phyloP scores from a whole-genome alignment of 2,329 filamentous ascomycete genomes.

The Ceratocystis huliohia region DNA sequence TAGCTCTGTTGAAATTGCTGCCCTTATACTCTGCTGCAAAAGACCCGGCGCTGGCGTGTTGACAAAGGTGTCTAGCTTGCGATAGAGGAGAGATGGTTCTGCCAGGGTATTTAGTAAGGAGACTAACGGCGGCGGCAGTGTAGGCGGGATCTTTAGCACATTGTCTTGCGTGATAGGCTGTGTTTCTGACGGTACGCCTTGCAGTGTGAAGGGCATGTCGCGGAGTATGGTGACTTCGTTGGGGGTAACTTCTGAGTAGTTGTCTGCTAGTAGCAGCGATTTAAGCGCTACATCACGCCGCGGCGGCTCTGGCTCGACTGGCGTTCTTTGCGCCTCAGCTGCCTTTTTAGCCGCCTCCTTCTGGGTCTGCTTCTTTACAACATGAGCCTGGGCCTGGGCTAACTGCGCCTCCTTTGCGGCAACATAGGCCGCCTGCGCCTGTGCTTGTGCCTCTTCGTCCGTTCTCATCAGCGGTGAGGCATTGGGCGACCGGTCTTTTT shows the following conservation, averaged over 20 bases:
- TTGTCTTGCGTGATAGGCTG: slow-evolving; percentile 60
- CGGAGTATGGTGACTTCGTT: slow-evolving; percentile 55
- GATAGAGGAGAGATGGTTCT: slow-evolving; percentile 87
- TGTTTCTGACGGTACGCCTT: slow-evolving; percentile 79
- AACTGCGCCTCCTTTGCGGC: slow-evolving; percentile 32
- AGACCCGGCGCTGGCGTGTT: slow-evolving; percentile 70
- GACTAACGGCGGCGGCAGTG: slow-evolving; percentile 70
- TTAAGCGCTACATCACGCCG: slow-evolving; percentile 44
- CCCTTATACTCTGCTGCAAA: slow-evolving; percentile 81
- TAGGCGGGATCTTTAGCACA: slow-evolving; percentile 61
- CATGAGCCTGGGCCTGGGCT: slow-evolving; percentile 22
- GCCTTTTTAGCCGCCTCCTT: slow-evolving; percentile 28
- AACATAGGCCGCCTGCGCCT: slow-evolving; percentile 27
- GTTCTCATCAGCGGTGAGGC: slow-evolving; percentile 29
- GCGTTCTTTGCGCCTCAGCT: slow-evolving; percentile 20
- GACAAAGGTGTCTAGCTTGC: slow-evolving; percentile 65
- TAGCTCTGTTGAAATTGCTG: slow-evolving; percentile 72
- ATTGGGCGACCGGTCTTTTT: slow-evolving; percentile 29
- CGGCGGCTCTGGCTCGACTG: slow-evolving; percentile 25
- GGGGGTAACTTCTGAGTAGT: slow-evolving; percentile 45
- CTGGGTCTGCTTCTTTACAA: slow-evolving; percentile 16
- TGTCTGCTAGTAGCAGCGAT: slow-evolving; percentile 44
- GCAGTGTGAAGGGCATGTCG: slow-evolving; percentile 83
- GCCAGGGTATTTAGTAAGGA: slow-evolving; percentile 80
- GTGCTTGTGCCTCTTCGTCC: slow-evolving; percentile 32